Conservation (phyloP, 805 yeast genomes). For the Kluyveromyces wickerhamii region DNA sequence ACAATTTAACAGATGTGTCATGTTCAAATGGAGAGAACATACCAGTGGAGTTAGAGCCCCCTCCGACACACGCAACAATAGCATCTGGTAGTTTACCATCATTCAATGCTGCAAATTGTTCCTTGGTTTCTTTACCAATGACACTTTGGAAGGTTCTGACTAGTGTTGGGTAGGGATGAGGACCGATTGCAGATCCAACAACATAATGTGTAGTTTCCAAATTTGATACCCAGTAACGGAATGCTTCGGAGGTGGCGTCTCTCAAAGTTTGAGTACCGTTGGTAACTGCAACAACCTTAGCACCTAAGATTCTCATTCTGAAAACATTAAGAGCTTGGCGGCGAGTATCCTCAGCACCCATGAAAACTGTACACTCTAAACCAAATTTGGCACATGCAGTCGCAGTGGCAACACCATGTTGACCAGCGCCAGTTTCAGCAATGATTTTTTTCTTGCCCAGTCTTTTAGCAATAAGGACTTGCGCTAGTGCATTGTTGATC, state of each 20-base stretch:
- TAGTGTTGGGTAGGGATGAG: constrained; percentile 97
- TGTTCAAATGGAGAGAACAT: constrained; percentile 90
- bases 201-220: constrained; percentile 84
- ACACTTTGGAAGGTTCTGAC: constrained; percentile 98
- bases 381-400: constrained; percentile 93
- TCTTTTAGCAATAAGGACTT: constrained; percentile 70
- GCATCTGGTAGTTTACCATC: constrained; percentile 84
- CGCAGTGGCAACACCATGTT: constrained; percentile 90
- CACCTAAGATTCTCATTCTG: constrained; percentile 95
- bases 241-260: constrained; percentile 97
- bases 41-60: constrained; percentile 96
- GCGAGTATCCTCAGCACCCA: constrained; percentile 99
- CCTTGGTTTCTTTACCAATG: constrained; percentile 90
- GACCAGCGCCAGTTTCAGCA: constrained; percentile 93
- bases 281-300: constrained; percentile 86
- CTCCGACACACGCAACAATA: constrained; percentile 98
- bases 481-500: constrained; percentile 78
- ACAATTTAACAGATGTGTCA: constrained; percentile 64
- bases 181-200: constrained; percentile 98
- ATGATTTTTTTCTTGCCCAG: constrained; percentile 69
- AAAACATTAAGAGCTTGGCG: constrained; percentile 97
- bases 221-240: constrained; percentile 90
- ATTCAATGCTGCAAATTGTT: constrained; percentile 75
- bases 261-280: constrained; percentile 94
- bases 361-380: constrained; percentile 83